phyloP scores from a whole-genome alignment of 2,329 filamentous ascomycete species.

The Aspergillus sp. region DNA sequence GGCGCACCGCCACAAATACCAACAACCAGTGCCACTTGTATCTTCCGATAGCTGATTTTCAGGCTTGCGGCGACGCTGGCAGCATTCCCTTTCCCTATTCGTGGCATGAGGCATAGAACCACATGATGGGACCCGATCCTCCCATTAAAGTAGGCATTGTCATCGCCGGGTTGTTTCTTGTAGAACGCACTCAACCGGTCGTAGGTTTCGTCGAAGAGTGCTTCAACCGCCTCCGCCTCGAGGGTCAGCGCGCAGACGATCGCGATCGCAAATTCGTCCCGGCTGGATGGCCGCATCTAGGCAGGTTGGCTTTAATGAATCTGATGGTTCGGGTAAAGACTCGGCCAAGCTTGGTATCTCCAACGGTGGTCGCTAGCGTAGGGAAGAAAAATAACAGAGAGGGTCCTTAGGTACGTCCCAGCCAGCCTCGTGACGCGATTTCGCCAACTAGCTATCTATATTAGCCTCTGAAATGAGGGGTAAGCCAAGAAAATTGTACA shows the following conservation, averaged over 20 bases:
- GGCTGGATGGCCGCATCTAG: constrained; percentile 3
- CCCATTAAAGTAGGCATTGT: constrained; percentile 8
- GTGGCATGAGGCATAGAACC: constrained; percentile 9
- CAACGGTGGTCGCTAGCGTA: neutral
- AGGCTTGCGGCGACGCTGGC: constrained; percentile 6
- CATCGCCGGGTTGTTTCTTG: constrained; percentile 1
- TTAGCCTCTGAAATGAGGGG: neutral
- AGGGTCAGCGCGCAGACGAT: neutral
- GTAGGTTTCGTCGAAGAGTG: constrained; percentile 5
- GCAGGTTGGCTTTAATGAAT: constrained; percentile 28
- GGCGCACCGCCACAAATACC: constrained; percentile 7
- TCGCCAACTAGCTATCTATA: neutral
- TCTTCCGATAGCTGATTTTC: neutral
- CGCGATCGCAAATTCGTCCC: constrained; percentile 3
- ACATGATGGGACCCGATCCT: constrained; percentile 8
- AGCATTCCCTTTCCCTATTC: constrained; percentile 8
- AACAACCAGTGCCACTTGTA: constrained; percentile 5
- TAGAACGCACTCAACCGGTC: neutral
- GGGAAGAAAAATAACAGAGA: neutral
- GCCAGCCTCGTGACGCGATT: neutral
- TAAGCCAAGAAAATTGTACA: neutral
- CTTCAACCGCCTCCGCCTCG: neutral
- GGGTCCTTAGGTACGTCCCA: neutral
- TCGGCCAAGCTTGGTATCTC: neutral
- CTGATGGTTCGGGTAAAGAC: constrained; percentile 36